Base-by-base conservation (phyloP, 345 rosid species). In the Salix suchowensis region DNA sequence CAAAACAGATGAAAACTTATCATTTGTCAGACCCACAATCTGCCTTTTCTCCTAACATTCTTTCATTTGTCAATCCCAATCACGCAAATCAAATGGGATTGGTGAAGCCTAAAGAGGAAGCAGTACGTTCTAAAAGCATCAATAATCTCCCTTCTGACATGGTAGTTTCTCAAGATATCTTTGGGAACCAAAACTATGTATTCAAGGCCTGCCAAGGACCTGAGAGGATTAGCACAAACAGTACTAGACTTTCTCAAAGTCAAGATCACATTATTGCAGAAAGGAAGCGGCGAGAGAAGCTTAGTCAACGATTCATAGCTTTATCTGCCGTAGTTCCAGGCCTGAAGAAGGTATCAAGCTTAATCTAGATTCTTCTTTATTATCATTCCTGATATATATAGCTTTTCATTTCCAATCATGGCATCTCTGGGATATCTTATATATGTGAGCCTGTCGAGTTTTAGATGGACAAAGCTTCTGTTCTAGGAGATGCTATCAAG, bases 381-480 rank as follows among this genome's bases (percentile, higher is more conserved):
- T 36, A 34, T 30, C 44, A 50, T 67, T 58, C 36, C 26, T 44
- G 13, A 44, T 32, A 32, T 32, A 32, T 32, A 32, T 19, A 40
- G 24, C 64, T 58, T 23, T 23, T n/a, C 44, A 30, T 67, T 8
- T 15, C n/a, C 61, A 39, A 54, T 54, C 26, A 8, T 44, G 70
- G 48, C 18, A 21, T 58, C 64, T 58, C 64, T 58, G 6, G 28
- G 26, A 24, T 58, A 23, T n/a, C 64, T 58, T n/a, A 58, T 23
- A 9, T 58, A 36, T 64, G 26, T 32, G 65, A 46, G 68, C 34
- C 30, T 67, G 12, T 28, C 42, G 50, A 11, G n/a, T 30, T 67
- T 37, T 78, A 95, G 98, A 90, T 82, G 96, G 98, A 95, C 80
- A 95, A 95, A 79, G 96, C 94, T 83, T 92, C 98, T 23, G 97